Evolutionary conservation across 192 early-diverging fungal genomes (phyloP).

Genomic region (Dissophora ornata): DNA sequence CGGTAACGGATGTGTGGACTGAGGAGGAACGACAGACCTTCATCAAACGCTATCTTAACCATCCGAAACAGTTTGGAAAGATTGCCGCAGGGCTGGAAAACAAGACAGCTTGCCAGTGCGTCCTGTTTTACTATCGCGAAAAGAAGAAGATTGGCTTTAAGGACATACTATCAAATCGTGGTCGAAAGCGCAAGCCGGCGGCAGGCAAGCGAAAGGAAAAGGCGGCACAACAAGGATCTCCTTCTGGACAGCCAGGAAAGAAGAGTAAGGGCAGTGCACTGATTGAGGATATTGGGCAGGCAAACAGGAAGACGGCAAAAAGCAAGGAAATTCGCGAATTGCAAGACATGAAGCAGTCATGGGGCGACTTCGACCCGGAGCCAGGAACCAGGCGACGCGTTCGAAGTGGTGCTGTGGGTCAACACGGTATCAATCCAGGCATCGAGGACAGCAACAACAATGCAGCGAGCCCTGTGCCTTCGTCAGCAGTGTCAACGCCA

Average conservation of each 20-base stretch:
- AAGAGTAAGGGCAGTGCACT: slow-evolving; percentile 51
- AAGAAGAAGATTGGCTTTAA: slow-evolving; percentile 81
- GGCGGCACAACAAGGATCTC: slow-evolving; percentile 52
- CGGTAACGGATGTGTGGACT: slow-evolving; percentile 72
- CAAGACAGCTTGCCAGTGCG: slow-evolving; percentile 78
- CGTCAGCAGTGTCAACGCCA: slow-evolving; percentile 35
- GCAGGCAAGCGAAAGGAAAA: slow-evolving; percentile 61
- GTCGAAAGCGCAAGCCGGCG: slow-evolving; percentile 52
- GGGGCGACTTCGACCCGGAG: slow-evolving; percentile 48
- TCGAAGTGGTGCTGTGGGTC: slow-evolving; percentile 30
- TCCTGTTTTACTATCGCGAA: slow-evolving; percentile 82
- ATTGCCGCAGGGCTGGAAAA: slow-evolving; percentile 71
- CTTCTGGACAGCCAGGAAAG: slow-evolving; percentile 43
- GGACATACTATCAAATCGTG: slow-evolving; percentile 66
- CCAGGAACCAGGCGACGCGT: slow-evolving; percentile 36
- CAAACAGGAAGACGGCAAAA: slow-evolving; percentile 59
- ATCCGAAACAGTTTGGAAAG: slow-evolving; percentile 82
- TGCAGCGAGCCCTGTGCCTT: slow-evolving; percentile 35
- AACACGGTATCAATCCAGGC: slow-evolving; percentile 24
- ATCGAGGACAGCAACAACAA: slow-evolving; percentile 41
- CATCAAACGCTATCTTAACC: slow-evolving; percentile 70
- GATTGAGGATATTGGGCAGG: slow-evolving; percentile 66
- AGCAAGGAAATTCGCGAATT: slow-evolving; percentile 59
- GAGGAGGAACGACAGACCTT: slow-evolving; percentile 73
- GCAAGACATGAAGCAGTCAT: slow-evolving; percentile 54